These are phyloP conservation scores for Artemisia annua DNA, from an alignment of 129 eudicot genomes.

Conservation along the genomic window DNA sequence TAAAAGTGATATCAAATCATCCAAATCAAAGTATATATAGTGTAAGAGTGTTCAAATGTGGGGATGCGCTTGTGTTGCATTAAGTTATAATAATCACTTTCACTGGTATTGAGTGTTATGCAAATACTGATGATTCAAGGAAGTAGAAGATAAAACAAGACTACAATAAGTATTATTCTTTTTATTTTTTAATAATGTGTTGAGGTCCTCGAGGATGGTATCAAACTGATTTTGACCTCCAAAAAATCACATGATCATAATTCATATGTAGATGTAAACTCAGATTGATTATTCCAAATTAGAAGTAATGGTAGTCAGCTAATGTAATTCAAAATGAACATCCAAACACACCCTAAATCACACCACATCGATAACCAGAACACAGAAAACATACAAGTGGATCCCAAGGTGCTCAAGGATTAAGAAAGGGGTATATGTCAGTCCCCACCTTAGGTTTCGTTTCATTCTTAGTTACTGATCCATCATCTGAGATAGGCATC, in stretches of 20 bases:
- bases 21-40: too few species aligned
- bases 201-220: neutral
- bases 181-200: neutral
- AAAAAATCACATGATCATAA: neutral
- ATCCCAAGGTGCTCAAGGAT: neutral
- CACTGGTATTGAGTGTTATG: neutral
- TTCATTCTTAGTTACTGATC: conserved; percentile 33
- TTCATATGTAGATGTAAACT: too few species aligned
- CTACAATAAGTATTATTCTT: neutral
- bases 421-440: neutral
- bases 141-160: neutral
- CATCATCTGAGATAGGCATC: conserved; percentile 34
- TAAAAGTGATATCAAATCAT: neutral
- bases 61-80: neutral
- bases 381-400: conserved; percentile 1
- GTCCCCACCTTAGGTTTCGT: conserved; percentile 53
- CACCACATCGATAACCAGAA: neutral
- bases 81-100: neutral
- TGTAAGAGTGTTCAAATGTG: neutral
- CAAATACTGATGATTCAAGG: neutral
- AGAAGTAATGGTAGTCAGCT: too few species aligned
- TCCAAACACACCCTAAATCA: conserved; percentile 2
- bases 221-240: neutral
- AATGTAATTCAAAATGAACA: neutral
- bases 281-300: too few species aligned